Evolutionary conservation across 2,329 filamentous ascomycete genomes (phyloP).

Genomic region (Alternaria gansuensis): DNA sequence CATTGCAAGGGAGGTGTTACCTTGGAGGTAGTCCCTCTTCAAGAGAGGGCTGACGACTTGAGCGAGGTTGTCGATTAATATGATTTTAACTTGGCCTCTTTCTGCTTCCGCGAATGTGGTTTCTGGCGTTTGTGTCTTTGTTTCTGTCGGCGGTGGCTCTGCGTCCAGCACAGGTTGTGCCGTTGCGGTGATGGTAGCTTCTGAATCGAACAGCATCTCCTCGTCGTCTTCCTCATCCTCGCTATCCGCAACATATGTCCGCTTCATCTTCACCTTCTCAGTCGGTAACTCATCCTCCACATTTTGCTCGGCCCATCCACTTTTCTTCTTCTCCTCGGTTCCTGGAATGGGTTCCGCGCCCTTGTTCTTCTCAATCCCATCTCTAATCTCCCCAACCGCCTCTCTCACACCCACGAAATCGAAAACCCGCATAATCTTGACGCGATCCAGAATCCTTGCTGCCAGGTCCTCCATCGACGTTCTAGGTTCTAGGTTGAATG

Average conservation of each 20-base stretch:
- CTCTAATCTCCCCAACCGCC: slow-evolving; percentile 56
- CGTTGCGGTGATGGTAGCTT: neutral
- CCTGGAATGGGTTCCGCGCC: slow-evolving; percentile 5
- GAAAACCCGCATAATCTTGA: slow-evolving; percentile 62
- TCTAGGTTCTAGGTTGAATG: neutral
- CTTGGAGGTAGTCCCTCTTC: slow-evolving; percentile 51
- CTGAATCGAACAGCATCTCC: slow-evolving; percentile 52
- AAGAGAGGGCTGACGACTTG: slow-evolving; percentile 51
- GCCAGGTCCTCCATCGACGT: slow-evolving; percentile 40
- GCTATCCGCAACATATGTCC: slow-evolving; percentile 46
- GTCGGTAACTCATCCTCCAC: too few relatives aligned
- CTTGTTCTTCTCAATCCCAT: slow-evolving; percentile 40
- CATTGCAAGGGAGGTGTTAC: slow-evolving; percentile 30
- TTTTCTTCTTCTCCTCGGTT: slow-evolving; percentile 31
- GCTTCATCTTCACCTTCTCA: slow-evolving; percentile 17
- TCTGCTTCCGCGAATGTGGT: neutral
- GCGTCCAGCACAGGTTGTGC: neutral
- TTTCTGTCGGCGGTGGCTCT: neutral
- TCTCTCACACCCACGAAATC: slow-evolving; percentile 60
- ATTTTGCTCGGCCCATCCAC: slow-evolving; percentile 13
- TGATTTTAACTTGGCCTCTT: slow-evolving; percentile 30
- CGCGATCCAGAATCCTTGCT: slow-evolving; percentile 52
- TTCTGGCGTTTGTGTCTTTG: neutral
- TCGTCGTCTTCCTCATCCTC: slow-evolving; percentile 50
- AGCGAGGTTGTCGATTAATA: slow-evolving; percentile 55